phyloP scores from a whole-genome alignment of 345 rosid species.

The Melaleuca alternifolia region DNA sequence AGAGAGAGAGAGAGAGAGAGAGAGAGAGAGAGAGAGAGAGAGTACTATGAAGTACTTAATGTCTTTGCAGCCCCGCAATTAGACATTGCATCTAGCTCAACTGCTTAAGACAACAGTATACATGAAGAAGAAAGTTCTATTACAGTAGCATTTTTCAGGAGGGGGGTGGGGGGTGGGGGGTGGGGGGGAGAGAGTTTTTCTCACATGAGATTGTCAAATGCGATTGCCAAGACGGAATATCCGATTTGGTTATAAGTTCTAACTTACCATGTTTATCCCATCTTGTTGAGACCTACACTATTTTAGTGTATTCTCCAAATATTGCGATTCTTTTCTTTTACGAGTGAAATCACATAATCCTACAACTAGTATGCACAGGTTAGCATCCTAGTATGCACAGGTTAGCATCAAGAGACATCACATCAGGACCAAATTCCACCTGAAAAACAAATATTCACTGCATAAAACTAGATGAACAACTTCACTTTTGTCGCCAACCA shows the following conservation, averaged over 20 bases:
- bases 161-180: no score
- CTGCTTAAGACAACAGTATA: neutral
- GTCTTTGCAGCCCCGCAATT: neutral
- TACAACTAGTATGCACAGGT: neutral
- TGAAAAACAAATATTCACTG: neutral
- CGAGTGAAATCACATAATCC: neutral
- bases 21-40: neutral
- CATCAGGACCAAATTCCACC: neutral
- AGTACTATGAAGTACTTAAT: neutral
- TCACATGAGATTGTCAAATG: neutral
- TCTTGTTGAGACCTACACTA: neutral
- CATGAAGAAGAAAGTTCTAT: neutral
- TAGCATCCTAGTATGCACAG: neutral
- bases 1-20: neutral
- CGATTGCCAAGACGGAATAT: neutral
- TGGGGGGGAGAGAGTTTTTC: neutral
- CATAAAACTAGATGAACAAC: neutral
- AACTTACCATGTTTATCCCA: neutral
- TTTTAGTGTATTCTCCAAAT: neutral
- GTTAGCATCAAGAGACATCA: neutral
- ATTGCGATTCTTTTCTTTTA: neutral
- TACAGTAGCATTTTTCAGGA: neutral
- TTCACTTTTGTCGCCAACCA: neutral
- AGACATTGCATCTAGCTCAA: neutral
- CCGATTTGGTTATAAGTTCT: neutral